These are phyloP conservation scores for Mycena albidolilacea DNA, from an alignment of 768 basidiomycete genomes.

Conservation along the genomic window DNA sequence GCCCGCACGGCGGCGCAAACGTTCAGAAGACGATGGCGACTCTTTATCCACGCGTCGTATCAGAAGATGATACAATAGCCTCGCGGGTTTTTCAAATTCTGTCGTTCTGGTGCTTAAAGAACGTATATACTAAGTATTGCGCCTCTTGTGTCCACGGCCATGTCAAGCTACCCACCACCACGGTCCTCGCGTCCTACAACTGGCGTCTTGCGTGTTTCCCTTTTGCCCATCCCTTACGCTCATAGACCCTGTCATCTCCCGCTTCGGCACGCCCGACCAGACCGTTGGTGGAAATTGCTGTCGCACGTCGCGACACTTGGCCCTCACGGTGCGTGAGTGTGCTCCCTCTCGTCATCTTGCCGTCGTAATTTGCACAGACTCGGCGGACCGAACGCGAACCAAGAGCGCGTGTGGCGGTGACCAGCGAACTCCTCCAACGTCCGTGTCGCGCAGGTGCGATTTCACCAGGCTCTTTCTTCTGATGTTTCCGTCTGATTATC, in stretches of 20 bases:
- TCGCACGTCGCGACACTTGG: constrained; percentile 77
- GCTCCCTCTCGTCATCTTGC: not conserved
- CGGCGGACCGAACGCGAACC: constrained; percentile 51
- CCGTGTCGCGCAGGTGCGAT: constrained; percentile 56
- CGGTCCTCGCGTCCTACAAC: too few species aligned
- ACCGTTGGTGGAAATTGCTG: constrained; percentile 58
- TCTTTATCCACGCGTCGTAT: too few species aligned
- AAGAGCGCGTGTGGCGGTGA: constrained; percentile 60
- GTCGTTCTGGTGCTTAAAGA: too few species aligned
- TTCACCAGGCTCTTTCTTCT: not conserved
- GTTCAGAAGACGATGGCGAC: too few species aligned
- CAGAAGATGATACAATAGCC: too few species aligned
- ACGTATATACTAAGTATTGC: too few species aligned
- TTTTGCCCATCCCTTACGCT: constrained; percentile 64
- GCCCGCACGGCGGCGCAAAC: too few species aligned
- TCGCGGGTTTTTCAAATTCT: too few species aligned
- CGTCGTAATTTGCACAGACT: constrained; percentile 40
- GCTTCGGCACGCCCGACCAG: constrained; percentile 46
- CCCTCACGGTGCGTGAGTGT: constrained; percentile 61
- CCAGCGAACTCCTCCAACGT: constrained; percentile 59
- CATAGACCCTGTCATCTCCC: constrained; percentile 81
- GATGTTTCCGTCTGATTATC: not conserved
- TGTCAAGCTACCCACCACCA: too few species aligned
- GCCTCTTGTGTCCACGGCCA: too few species aligned
- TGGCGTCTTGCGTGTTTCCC: too few species aligned